Conservation (phyloP, 176 grass and related monocot genomes). For the Eleusine indica region DNA sequence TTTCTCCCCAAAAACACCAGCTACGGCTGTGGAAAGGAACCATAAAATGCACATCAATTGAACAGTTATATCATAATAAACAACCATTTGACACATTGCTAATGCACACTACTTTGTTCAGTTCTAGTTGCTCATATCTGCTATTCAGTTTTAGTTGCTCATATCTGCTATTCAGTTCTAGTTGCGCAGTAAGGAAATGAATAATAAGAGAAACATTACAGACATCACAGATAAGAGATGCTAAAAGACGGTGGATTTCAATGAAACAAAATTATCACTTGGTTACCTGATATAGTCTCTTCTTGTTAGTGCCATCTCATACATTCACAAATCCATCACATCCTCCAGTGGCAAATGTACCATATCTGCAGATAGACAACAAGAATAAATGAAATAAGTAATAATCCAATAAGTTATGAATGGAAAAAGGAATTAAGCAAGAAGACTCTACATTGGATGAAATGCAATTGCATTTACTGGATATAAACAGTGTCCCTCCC, state of each 20-base stretch:
- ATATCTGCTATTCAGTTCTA: too few species aligned
- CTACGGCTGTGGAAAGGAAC: too few species aligned
- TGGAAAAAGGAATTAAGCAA: neutral
- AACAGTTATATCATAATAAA: too few species aligned
- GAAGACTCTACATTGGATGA: constrained; percentile 82
- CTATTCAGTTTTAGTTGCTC: too few species aligned
- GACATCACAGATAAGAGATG: neutral
- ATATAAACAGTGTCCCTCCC: constrained; percentile 85
- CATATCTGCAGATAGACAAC: constrained; percentile 53
- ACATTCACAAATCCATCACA: constrained; percentile 99
- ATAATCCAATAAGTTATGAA: constrained; percentile 21
- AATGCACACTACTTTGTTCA: too few species aligned
- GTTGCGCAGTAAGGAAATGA: neutral
- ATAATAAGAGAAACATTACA: neutral
- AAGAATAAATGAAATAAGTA: constrained; percentile 13
- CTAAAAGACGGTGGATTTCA: neutral
- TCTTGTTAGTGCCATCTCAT: constrained; percentile 99
- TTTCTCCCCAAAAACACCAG: too few species aligned
- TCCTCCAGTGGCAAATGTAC: constrained; percentile 96
- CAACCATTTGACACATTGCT: too few species aligned
- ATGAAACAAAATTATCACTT: constrained; percentile 1
- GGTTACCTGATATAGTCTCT: constrained; percentile 92
- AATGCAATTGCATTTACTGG: constrained; percentile 98
- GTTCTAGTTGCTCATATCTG: too few species aligned
- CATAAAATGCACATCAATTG: too few species aligned